Evolutionary conservation across 2,329 filamentous ascomycete genomes (phyloP).

Genomic region (Aspergillus jensenii): DNA sequence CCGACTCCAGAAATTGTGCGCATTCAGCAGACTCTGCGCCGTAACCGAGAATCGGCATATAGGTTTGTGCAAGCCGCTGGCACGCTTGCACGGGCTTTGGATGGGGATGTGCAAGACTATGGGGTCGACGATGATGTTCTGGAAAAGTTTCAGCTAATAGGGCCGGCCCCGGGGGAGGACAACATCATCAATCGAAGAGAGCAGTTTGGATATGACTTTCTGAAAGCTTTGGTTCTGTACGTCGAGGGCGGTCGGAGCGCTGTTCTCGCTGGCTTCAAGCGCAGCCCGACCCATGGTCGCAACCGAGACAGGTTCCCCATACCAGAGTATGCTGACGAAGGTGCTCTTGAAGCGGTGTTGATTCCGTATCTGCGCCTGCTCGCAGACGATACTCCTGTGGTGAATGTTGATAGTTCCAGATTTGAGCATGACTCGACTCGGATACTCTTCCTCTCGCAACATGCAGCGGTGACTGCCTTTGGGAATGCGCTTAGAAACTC

Average conservation of each 20-base stretch:
- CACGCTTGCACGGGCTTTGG: slow-evolving; percentile 57
- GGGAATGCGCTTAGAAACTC: slow-evolving; percentile 51
- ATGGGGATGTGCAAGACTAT: slow-evolving; percentile 50
- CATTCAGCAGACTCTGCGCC: slow-evolving; percentile 57
- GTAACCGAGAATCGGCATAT: slow-evolving; percentile 55
- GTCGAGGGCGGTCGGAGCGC: slow-evolving; percentile 58
- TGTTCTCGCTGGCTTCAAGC: slow-evolving; percentile 58
- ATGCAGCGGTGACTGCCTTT: slow-evolving; percentile 58
- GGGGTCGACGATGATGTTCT: slow-evolving; percentile 39
- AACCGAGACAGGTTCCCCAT: slow-evolving; percentile 53
- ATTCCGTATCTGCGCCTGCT: slow-evolving; percentile 60
- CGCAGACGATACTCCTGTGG: slow-evolving; percentile 51
- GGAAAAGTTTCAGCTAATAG: slow-evolving; percentile 50
- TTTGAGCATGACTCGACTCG: slow-evolving; percentile 58
- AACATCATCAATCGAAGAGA: slow-evolving; percentile 40
- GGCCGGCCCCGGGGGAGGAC: slow-evolving; percentile 47
- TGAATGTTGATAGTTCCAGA: slow-evolving; percentile 58
- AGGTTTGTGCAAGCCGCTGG: slow-evolving; percentile 64
- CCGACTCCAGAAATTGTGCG: slow-evolving; percentile 53
- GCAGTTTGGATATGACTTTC: slow-evolving; percentile 64
- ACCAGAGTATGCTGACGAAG: slow-evolving; percentile 48
- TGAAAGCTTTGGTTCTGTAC: slow-evolving; percentile 64
- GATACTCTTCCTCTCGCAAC: slow-evolving; percentile 53
- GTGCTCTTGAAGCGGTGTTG: slow-evolving; percentile 57
- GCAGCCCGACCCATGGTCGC: slow-evolving; percentile 40